Base-by-base conservation (phyloP, 139 green algal species). In the Astrephomene gubernaculifera region DNA sequence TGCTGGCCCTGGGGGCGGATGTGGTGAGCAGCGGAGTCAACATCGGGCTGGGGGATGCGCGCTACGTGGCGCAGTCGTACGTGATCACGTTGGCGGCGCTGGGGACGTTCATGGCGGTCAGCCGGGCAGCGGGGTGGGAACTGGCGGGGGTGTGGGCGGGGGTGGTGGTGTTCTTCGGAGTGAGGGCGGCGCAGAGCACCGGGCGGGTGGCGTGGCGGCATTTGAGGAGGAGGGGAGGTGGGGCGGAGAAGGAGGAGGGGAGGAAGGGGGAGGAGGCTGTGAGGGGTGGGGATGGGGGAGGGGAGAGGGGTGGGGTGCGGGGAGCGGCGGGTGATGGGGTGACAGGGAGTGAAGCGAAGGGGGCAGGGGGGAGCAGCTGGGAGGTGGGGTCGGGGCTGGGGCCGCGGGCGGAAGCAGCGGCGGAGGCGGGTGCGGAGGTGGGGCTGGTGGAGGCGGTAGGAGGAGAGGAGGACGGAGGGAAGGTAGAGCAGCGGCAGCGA, bases 141-240 rank as follows among this genome's bases (percentile, higher is more conserved):
- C 75, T 96, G 36, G 61, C 57, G 4, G 89, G 82, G 8, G 93
- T 95, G 38, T 96, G 93, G 93, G 90, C 82, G 53, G 93, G 92
- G 7, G 44, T 96, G 14, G 75, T 89, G 36, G 41, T 92, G 4
- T 96, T 96, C 61, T 96, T 96, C 71, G 68, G 71, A 9, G 21
- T 91, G n/a, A 82, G 93, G 22, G 85, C 81, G 33, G 17, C 85
- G 12, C 93, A 96, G 64, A 85, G 79, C 79, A 39, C 24, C 1
- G 79, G 64, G 31, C 44, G 79, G 12, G 36, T 75, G 79, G 4
- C 67, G 21, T 67, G 57, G 44, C 31, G 14, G 44, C 79, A 85
- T 33, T 41, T 83, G 60, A 2, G 60, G 27, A 39, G 1, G 39
- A 31, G 31, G 5, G 63, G 63, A 71, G 63, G 63, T 24, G 63